Percentiles rank a stretch among this genome's conserved stretches.
These are phyloP conservation scores for Aspergillus niger DNA, from an alignment of 2,329 filamentous ascomycete genomes.

Conservation along the genomic window DNA sequence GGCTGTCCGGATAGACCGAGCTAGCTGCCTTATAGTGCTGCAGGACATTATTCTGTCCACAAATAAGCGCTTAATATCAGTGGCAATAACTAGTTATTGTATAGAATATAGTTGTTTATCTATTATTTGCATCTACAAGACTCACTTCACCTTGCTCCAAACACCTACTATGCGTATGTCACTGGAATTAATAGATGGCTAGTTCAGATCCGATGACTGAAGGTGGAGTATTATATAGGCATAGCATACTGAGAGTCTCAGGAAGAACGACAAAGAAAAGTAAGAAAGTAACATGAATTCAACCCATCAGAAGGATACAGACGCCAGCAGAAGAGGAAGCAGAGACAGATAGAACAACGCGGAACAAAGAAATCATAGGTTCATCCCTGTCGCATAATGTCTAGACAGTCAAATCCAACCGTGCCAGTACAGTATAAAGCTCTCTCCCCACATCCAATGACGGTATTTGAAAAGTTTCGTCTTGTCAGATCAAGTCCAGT, in stretches of 20 bases:
- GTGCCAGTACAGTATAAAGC: conserved; percentile 21
- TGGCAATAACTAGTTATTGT: too few species aligned
- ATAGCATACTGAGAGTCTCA: conserved; percentile 35
- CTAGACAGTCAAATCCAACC: conserved; percentile 35
- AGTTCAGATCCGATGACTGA: background rate
- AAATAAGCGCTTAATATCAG: background rate
- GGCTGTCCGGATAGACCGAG: background rate
- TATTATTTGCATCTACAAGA: too few species aligned
- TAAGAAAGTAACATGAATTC: conserved; percentile 30
- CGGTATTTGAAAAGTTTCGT: conserved; percentile 12
- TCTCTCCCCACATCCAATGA: conserved; percentile 13
- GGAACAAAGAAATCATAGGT: conserved; percentile 30
- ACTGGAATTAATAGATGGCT: conserved; percentile 1
- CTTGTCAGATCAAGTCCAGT: conserved; percentile 17
- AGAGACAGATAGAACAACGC: conserved; percentile 31
- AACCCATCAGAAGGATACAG: conserved; percentile 35
- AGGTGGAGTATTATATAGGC: conserved; percentile 36
- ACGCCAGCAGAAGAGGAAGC: conserved; percentile 34
- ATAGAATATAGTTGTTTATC: too few species aligned
- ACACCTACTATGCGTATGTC: background rate
- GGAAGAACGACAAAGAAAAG: conserved; percentile 12
- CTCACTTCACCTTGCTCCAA: background rate
- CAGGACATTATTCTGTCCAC: background rate
- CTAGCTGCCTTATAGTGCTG: background rate
- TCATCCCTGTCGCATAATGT: conserved; percentile 30